Evolutionary conservation across 495 filamentous ascomycete genomes (phyloP).

Genomic region (Aspergillus cristatus): DNA sequence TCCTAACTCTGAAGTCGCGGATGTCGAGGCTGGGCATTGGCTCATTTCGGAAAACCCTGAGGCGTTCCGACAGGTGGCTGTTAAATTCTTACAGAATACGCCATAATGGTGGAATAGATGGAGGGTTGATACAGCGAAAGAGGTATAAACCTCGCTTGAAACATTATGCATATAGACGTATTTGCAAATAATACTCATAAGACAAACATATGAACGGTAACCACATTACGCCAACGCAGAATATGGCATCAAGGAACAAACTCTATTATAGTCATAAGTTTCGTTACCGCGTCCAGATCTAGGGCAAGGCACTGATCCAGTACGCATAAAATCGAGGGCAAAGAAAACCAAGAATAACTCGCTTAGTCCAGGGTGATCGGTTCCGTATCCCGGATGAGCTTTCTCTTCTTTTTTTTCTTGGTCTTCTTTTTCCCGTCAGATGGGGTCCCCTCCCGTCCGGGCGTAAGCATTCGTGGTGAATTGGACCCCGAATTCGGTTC

Average conservation of each 20-base stretch:
- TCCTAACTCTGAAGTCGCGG: conserved; percentile 66
- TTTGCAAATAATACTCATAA: too few species aligned
- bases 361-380: conserved; percentile 1
- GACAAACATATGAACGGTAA: too few species aligned
- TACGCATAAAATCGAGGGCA: too few species aligned
- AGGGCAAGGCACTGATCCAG: too few species aligned
- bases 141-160: too few species aligned
- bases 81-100: conserved; percentile 28
- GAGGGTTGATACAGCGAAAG: too few species aligned
- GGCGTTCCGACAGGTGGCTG: conserved; percentile 57
- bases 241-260: too few species aligned
- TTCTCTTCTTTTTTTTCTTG: conserved; percentile 12
- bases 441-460: background rate
- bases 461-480: conserved; percentile 1
- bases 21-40: conserved; percentile 91
- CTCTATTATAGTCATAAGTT: too few species aligned
- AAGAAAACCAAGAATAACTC: too few species aligned
- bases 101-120: conserved; percentile 3
- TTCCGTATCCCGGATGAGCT: background rate
- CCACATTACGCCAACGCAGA: too few species aligned
- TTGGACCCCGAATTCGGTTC: background rate
- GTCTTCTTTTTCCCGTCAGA: background rate
- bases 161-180: too few species aligned
- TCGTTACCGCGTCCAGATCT: too few species aligned
- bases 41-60: conserved; percentile 88